Conservation (phyloP, 83 land plant genomes). For the Thuja plicata region DNA sequence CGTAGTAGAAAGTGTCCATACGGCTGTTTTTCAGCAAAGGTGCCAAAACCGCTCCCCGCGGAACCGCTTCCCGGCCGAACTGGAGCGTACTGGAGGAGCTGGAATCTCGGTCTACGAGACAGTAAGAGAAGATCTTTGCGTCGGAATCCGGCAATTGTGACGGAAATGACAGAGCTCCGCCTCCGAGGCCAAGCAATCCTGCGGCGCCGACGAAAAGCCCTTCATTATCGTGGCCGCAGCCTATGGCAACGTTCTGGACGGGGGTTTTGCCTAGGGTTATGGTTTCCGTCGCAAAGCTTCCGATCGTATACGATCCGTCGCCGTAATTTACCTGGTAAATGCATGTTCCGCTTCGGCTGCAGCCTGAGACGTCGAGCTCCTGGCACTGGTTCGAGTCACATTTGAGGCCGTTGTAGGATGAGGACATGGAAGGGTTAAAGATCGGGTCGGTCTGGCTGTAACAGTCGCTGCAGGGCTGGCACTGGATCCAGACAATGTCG, state of each 20-base stretch:
- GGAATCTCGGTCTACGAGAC: slow-evolving; percentile 22
- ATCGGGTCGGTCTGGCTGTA: slow-evolving; percentile 51
- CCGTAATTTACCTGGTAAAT: slow-evolving; percentile 53
- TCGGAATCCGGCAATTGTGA: slow-evolving; percentile 16
- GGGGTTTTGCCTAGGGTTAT: slow-evolving; percentile 46
- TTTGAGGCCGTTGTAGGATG: slow-evolving; percentile 31
- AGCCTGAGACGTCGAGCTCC: slow-evolving; percentile 2
- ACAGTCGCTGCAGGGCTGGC: slow-evolving; percentile 55
- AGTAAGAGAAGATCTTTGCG: slow-evolving; percentile 57
- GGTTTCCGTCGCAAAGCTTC: slow-evolving; percentile 65
- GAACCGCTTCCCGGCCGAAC: slow-evolving; percentile 44
- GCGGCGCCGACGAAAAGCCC: slow-evolving; percentile 46
- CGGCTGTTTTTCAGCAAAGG: slow-evolving; percentile 50
- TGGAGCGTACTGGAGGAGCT: neutral
- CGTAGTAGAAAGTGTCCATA: slow-evolving; percentile 69
- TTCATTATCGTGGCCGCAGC: slow-evolving; percentile 18
- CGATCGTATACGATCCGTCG: slow-evolving; percentile 82
- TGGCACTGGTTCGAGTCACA: slow-evolving; percentile 32
- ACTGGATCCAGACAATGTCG: slow-evolving; percentile 70
- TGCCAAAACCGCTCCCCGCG: slow-evolving; percentile 40
- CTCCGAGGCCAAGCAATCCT: slow-evolving; percentile 17
- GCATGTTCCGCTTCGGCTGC: neutral
- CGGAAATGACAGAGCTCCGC: neutral
- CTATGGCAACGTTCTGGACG: slow-evolving; percentile 36
- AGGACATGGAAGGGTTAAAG: slow-evolving; percentile 51